Conservation (phyloP, 2,329 filamentous ascomycete species). For the Scytalidium sp. region DNA sequence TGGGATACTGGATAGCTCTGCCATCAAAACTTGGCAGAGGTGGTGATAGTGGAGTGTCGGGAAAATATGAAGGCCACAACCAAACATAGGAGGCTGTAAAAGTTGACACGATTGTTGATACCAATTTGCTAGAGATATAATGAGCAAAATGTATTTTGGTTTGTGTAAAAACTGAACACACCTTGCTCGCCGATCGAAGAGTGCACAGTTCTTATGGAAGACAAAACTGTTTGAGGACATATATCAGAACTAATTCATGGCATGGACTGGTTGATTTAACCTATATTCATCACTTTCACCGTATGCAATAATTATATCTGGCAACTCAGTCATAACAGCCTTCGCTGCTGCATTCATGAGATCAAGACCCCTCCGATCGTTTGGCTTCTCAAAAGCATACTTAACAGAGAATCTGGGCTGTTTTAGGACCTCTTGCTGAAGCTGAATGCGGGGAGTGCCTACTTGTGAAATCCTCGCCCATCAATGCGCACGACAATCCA, state of each 20-base stretch:
- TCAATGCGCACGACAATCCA: conserved; percentile 96
- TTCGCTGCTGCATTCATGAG: conserved; percentile 95
- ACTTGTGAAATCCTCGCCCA: conserved; percentile 94
- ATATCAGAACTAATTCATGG: conserved; percentile 2
- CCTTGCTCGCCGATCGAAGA: conserved; percentile 85
- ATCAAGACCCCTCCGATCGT: conserved; percentile 80
- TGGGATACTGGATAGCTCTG: conserved; percentile 85
- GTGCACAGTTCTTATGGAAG: conserved; percentile 74
- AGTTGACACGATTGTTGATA: conserved; percentile 85
- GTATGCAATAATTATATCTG: conserved; percentile 85
- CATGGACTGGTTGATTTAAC: conserved; percentile 35
- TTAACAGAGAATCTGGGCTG: conserved; percentile 71
- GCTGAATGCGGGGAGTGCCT: conserved; percentile 22
- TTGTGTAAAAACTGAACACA: conserved; percentile 34
- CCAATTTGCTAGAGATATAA: conserved; percentile 67
- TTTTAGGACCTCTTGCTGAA: background rate
- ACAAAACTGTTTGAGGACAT: conserved; percentile 70
- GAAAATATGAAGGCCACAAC: conserved; percentile 75
- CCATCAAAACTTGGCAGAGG: conserved; percentile 91
- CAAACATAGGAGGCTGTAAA: conserved; percentile 91
- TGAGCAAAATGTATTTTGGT: conserved; percentile 7
- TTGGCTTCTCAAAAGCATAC: conserved; percentile 88
- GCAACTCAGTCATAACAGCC: conserved; percentile 76
- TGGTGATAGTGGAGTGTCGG: conserved; percentile 63
- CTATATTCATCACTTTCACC: conserved; percentile 94